Evolutionary conservation across 2,329 filamentous ascomycete species (phyloP).

Genomic region (Aspergillus tamarii): DNA sequence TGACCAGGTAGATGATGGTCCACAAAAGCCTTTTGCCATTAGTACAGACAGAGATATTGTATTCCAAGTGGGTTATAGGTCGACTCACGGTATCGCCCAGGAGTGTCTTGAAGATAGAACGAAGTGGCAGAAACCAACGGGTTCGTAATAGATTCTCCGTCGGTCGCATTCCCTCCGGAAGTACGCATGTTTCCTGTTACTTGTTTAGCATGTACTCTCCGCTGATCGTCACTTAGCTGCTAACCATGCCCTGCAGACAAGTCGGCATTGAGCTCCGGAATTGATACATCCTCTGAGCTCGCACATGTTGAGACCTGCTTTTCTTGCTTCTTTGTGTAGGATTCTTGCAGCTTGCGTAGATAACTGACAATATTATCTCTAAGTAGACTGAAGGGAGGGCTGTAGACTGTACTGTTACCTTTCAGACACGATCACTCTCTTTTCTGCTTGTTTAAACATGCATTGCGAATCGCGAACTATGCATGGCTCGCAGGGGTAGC

Average conservation of each 20-base stretch:
- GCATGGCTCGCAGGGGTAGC: constrained; percentile 13
- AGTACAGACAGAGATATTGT: background rate
- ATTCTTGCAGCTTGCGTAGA: constrained; percentile 2
- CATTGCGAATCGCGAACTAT: constrained; percentile 8
- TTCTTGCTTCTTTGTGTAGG: background rate
- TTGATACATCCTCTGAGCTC: background rate
- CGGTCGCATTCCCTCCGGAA: background rate
- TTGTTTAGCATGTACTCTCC: background rate
- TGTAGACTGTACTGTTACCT: background rate
- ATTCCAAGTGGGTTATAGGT: background rate
- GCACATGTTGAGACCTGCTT: too few species aligned
- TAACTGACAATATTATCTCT: background rate
- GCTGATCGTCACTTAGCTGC: background rate
- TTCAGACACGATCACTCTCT: constrained; percentile 7
- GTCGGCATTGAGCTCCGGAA: background rate
- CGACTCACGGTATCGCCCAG: background rate
- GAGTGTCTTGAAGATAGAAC: constrained; percentile 3
- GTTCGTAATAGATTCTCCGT: background rate
- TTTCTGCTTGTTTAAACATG: constrained; percentile 10
- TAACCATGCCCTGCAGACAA: background rate
- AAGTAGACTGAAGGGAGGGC: background rate
- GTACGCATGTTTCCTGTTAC: background rate
- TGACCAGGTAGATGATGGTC: constrained; percentile 16
- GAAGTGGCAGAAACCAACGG: constrained; percentile 3
- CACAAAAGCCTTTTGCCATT: constrained; percentile 10